These are phyloP conservation scores for Apiotrichum gracile DNA, from an alignment of 1,284 basidiomycete genomes.

Conservation along the genomic window DNA sequence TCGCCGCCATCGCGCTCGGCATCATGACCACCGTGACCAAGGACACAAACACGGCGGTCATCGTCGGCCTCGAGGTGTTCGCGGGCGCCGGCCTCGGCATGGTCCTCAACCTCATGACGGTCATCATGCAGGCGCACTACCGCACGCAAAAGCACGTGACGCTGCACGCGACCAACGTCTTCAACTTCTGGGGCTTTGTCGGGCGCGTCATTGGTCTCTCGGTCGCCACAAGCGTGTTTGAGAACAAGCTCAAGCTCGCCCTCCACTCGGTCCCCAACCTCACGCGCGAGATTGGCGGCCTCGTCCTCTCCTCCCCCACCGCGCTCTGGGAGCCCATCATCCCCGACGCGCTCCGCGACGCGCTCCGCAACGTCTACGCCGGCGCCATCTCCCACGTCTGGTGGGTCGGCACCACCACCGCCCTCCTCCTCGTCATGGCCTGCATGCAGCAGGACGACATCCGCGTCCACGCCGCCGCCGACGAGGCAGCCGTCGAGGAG, in stretches of 20 bases:
- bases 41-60: constrained; percentile 7
- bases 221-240: constrained; percentile 26
- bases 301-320: constrained; percentile 11
- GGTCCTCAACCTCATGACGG: constrained; percentile 22
- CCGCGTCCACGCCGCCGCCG: not conserved
- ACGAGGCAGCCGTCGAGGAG: no score
- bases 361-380: constrained; percentile 6
- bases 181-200: constrained; percentile 26
- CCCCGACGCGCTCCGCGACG: constrained; percentile 2
- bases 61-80: constrained; percentile 24
- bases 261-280: not conserved
- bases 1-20: constrained; percentile 18
- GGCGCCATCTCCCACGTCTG: constrained; percentile 19
- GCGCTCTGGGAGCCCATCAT: constrained; percentile 15
- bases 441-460: not conserved
- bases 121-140: constrained; percentile 24
- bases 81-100: constrained; percentile 21
- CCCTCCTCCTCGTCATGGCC: not conserved
- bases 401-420: not conserved
- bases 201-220: constrained; percentile 25
- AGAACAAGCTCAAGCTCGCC: constrained; percentile 22
- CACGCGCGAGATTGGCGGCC: not conserved
- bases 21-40: constrained; percentile 16
- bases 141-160: constrained; percentile 14
- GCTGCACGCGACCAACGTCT: constrained; percentile 22